A percentile compares a stretch with the other conserved stretches of the same genome.
phyloP scores from a whole-genome alignment of 2,329 filamentous ascomycete genomes.

The Alternaria rosae region DNA sequence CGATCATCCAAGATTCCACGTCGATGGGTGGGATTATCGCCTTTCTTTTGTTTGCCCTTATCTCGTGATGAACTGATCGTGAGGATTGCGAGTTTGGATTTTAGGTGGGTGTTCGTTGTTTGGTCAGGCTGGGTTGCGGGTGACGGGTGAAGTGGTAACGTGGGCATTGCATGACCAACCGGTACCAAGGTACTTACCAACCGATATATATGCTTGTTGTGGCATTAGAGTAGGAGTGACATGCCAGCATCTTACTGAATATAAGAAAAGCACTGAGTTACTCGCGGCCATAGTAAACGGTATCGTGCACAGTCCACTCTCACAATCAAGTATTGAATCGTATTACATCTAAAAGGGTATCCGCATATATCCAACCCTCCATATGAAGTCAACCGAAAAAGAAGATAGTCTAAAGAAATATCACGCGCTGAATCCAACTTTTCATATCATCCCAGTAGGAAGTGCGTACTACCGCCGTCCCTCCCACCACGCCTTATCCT shows the following conservation, averaged over 20 bases:
- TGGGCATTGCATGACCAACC: no score
- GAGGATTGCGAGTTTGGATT: background rate
- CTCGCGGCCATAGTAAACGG: no score
- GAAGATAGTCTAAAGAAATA: background rate
- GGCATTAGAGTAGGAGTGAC: no score
- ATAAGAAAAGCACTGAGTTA: no score
- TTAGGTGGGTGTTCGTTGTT: background rate
- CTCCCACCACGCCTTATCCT: constrained; percentile 48
- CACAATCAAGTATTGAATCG: background rate
- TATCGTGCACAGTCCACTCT: no score
- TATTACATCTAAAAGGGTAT: constrained; percentile 19
- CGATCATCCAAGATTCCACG: background rate
- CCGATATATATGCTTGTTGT: background rate
- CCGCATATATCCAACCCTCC: constrained; percentile 12
- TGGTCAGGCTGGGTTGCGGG: background rate
- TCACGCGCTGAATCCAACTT: background rate
- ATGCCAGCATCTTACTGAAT: no score
- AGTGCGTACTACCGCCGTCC: constrained; percentile 19
- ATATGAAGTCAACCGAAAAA: constrained; percentile 1
- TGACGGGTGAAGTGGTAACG: background rate
- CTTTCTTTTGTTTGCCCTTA: background rate
- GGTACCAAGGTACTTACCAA: background rate
- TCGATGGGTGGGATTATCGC: background rate
- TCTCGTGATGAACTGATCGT: background rate
- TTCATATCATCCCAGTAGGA: no score